A percentile compares a stretch with the other conserved stretches of the same genome.
Evolutionary conservation across 352 stramenopile genomes (phyloP).

Genomic region (Pythium rishiriense): DNA sequence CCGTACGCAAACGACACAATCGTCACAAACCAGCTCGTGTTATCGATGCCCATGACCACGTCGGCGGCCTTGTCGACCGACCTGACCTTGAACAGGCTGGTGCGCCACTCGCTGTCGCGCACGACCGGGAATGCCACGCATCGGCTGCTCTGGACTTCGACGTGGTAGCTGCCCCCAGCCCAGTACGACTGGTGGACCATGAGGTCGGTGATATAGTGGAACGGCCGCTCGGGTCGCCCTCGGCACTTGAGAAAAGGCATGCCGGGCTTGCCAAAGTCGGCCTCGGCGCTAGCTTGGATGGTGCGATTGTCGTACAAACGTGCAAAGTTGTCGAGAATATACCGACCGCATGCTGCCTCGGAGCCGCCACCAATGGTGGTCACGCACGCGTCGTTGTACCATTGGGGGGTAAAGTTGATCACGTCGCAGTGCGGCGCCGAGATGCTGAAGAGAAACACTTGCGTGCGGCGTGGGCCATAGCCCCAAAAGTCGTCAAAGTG

Average conservation of each 20-base stretch:
- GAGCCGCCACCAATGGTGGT: conserved; percentile 6
- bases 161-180: conserved; percentile 33
- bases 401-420: conserved; percentile 31
- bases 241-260: conserved; percentile 35
- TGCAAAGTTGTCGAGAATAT: conserved; percentile 36
- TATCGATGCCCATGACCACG: conserved; percentile 17
- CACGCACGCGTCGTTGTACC: conserved; percentile 26
- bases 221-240: conserved; percentile 22
- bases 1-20: conserved; percentile 23
- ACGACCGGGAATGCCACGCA: conserved; percentile 18
- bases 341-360: conserved; percentile 25
- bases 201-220: conserved; percentile 39
- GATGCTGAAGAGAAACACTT: conserved; percentile 37
- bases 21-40: conserved; percentile 12
- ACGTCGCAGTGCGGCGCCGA: conserved; percentile 38
- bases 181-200: conserved; percentile 37
- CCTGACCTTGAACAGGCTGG: conserved; percentile 15
- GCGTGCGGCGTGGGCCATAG: conserved; percentile 23
- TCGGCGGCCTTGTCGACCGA: conserved; percentile 11
- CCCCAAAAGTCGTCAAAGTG: conserved; percentile 40
- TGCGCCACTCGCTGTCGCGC: not conserved
- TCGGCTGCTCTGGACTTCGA: conserved; percentile 36
- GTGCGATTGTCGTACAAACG: conserved; percentile 13
- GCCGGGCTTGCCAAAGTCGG: conserved; percentile 30
- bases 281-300: conserved; percentile 28